phyloP scores from a whole-genome alignment of 257 asterid genomes.

The Anisodus acutangulus region DNA sequence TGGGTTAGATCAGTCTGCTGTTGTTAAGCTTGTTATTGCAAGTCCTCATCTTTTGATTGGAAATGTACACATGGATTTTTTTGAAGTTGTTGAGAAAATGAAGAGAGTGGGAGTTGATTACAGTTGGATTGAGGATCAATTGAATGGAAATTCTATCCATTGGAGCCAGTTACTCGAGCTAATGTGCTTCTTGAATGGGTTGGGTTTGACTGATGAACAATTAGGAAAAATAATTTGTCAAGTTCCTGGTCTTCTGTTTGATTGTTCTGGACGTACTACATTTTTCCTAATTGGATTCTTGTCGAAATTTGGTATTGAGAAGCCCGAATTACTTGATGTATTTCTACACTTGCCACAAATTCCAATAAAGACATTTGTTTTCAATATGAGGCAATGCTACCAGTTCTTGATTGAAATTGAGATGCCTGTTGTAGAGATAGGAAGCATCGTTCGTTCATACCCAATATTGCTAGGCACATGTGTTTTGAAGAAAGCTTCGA shows the following conservation, averaged over 20 bases:
- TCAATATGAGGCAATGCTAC: constrained; percentile 52
- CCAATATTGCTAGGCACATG: constrained; percentile 60
- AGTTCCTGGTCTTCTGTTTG: constrained; percentile 58
- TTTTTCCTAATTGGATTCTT: constrained; percentile 52
- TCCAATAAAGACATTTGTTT: constrained; percentile 42
- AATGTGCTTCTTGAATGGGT: constrained; percentile 44
- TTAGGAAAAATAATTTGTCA: constrained; percentile 37
- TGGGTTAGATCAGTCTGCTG: constrained; percentile 57
- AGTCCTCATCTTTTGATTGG: constrained; percentile 62
- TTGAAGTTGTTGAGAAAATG: constrained; percentile 48
- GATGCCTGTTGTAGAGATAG: constrained; percentile 56
- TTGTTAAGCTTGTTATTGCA: constrained; percentile 57
- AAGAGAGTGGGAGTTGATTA: constrained; percentile 45
- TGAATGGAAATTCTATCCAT: constrained; percentile 43
- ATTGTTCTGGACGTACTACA: constrained; percentile 53
- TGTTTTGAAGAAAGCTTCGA: constrained; percentile 49
- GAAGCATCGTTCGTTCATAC: constrained; percentile 45
- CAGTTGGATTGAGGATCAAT: constrained; percentile 55
- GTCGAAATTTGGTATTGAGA: constrained; percentile 58
- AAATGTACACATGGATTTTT: constrained; percentile 38
- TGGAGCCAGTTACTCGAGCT: constrained; percentile 60
- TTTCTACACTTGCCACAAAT: constrained; percentile 57
- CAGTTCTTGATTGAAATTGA: constrained; percentile 55
- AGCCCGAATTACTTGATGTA: constrained; percentile 37
- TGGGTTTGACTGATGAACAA: constrained; percentile 54